These are phyloP conservation scores for Brasenia schreberi DNA, from an alignment of 164 flowering plant species.

Conservation along the genomic window DNA sequence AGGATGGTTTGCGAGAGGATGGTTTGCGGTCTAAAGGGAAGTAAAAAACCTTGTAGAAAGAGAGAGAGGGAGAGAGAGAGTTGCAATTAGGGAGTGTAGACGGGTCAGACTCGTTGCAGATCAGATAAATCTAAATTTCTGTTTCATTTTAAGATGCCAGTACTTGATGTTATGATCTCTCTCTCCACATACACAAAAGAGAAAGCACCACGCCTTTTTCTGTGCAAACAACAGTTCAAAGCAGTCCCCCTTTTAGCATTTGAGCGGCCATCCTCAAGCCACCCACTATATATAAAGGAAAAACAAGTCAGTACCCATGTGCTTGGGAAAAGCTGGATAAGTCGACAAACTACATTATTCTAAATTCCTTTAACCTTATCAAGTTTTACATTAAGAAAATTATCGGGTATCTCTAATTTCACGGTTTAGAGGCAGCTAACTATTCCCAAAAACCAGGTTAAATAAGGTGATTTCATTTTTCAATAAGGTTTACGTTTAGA, in stretches of 20 bases:
- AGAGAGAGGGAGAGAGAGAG: conserved; percentile 3
- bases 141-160: background rate
- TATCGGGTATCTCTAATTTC: background rate
- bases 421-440: background rate
- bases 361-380: background rate
- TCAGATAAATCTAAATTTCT: too few relatives aligned
- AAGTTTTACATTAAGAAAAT: background rate
- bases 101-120: background rate
- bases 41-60: background rate
- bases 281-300: background rate
- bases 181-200: background rate
- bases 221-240: background rate
- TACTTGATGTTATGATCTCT: background rate
- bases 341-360: background rate
- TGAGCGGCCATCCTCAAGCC: background rate
- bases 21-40: too few relatives aligned
- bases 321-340: background rate
- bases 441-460: background rate
- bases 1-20: too few relatives aligned
- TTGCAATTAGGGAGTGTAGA: conserved; percentile 6
- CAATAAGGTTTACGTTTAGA: too few relatives aligned
- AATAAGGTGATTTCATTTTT: too few relatives aligned
- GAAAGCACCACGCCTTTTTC: background rate
- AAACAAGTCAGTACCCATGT: background rate
- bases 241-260: background rate